Evolutionary conservation across 1,284 basidiomycete species (phyloP).

Genomic region (Schizophyllum amplum): DNA sequence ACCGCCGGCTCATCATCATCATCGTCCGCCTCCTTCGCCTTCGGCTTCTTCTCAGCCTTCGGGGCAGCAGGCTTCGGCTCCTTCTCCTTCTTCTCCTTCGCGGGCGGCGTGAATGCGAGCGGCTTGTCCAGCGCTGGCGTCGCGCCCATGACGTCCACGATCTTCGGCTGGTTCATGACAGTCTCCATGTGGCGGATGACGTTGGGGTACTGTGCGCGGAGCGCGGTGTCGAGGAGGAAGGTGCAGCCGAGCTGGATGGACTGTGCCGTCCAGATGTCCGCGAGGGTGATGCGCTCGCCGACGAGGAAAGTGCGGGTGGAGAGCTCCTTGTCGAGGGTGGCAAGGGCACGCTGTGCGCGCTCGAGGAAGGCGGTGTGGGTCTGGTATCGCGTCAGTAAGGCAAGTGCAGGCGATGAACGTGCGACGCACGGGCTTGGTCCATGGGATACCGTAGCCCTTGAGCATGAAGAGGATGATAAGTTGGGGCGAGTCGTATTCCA

Average conservation of each 20-base stretch:
- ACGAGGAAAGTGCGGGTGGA: constrained; percentile 84
- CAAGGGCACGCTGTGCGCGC: constrained; percentile 45
- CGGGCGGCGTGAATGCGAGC: constrained; percentile 43
- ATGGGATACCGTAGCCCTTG: constrained; percentile 31
- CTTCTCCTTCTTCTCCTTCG: constrained; percentile 61
- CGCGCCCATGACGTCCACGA: constrained; percentile 61
- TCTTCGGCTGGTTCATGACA: constrained; percentile 72
- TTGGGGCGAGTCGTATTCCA: constrained; percentile 27
- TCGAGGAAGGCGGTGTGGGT: constrained; percentile 47
- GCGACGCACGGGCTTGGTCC: constrained; percentile 54
- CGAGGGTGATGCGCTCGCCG: constrained; percentile 89
- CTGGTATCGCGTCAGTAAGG: constrained; percentile 32
- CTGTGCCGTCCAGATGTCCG: constrained; percentile 73
- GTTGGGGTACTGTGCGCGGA: constrained; percentile 69
- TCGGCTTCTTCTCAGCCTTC: constrained; percentile 53
- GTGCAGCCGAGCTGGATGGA: constrained; percentile 42
- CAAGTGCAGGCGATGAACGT: neutral
- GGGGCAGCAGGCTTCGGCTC: constrained; percentile 42
- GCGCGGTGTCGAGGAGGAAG: constrained; percentile 53
- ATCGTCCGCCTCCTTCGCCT: constrained; percentile 49
- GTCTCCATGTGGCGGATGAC: constrained; percentile 81
- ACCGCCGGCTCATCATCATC: constrained; percentile 48
- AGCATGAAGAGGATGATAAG: constrained; percentile 34
- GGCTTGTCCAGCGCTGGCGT: constrained; percentile 66
- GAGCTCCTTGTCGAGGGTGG: constrained; percentile 71